A percentile compares a stretch with the other conserved stretches of the same genome.
Evolutionary conservation across 805 yeast genomes (phyloP).

Genomic region (Brettanomyces bruxellensis): DNA sequence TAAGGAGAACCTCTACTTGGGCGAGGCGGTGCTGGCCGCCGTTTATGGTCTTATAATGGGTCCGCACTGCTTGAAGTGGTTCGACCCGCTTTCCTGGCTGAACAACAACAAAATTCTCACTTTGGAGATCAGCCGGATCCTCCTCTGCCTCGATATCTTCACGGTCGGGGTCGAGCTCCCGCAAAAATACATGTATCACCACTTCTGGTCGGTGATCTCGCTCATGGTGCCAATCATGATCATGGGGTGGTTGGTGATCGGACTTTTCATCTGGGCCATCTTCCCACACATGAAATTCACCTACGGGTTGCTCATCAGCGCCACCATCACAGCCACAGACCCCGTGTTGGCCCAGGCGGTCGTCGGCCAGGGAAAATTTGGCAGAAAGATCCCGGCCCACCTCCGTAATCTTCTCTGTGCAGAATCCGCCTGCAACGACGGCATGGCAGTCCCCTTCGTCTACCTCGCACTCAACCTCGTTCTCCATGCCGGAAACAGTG

Average conservation of each 20-base stretch:
- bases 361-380: conserved; percentile 62
- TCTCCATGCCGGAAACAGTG: conserved; percentile 37
- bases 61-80: conserved; percentile 50
- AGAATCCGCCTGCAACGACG: conserved; percentile 69
- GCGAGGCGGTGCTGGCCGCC: conserved; percentile 57
- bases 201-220: conserved; percentile 43
- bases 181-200: conserved; percentile 46
- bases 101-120: conserved; percentile 44
- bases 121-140: conserved; percentile 48
- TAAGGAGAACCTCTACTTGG: conserved; percentile 48
- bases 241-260: conserved; percentile 55
- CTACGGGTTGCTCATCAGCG: conserved; percentile 50
- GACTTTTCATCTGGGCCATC: conserved; percentile 49
- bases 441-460: conserved; percentile 61
- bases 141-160: conserved; percentile 58
- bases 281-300: conserved; percentile 47
- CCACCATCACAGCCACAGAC: conserved; percentile 69
- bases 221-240: conserved; percentile 63
- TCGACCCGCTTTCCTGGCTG: conserved; percentile 40
- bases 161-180: conserved; percentile 67
- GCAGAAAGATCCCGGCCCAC: conserved; percentile 50
- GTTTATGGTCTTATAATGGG: conserved; percentile 51
- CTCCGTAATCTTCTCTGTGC: conserved; percentile 53
- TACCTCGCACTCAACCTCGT: conserved; percentile 47
- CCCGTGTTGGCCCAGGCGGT: conserved; percentile 66